Evolutionary conservation across 1,284 basidiomycete genomes (phyloP).

Genomic region (Afroboletus lepidellus): DNA sequence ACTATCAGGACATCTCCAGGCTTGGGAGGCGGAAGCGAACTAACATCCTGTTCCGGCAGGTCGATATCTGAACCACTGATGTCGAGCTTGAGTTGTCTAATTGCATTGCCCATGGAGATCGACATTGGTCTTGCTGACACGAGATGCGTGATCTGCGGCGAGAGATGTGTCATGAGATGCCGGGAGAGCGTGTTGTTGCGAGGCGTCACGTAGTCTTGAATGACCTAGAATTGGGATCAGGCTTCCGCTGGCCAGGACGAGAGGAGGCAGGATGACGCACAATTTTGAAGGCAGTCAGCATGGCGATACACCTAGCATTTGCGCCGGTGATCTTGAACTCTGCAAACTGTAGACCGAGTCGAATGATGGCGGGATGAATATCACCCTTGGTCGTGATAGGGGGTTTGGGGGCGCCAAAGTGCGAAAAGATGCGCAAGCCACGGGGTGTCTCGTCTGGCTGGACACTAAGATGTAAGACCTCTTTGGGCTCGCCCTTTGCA

Average conservation of each 20-base stretch:
- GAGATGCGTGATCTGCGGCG: slow-evolving; percentile 88
- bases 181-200: slow-evolving; percentile 80
- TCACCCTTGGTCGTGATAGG: slow-evolving; percentile 66
- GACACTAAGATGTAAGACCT: slow-evolving; percentile 9
- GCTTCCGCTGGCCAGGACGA: background rate
- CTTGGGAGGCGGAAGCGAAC: slow-evolving; percentile 25
- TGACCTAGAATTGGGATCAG: slow-evolving; percentile 56
- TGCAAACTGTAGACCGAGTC: slow-evolving; percentile 79
- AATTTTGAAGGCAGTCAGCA: slow-evolving; percentile 79
- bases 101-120: slow-evolving; percentile 95
- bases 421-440: slow-evolving; percentile 76
- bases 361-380: slow-evolving; percentile 78
- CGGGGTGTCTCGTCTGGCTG: slow-evolving; percentile 41
- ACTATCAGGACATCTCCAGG: background rate
- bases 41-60: slow-evolving; percentile 88
- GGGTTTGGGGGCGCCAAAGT: slow-evolving; percentile 74
- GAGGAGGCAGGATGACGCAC: slow-evolving; percentile 42
- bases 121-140: slow-evolving; percentile 87
- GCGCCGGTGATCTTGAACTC: slow-evolving; percentile 86
- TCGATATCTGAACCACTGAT: slow-evolving; percentile 93
- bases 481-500: slow-evolving; percentile 30
- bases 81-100: slow-evolving; percentile 93
- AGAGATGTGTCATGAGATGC: slow-evolving; percentile 84
- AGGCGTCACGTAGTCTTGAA: slow-evolving; percentile 84
- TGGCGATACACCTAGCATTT: slow-evolving; percentile 88